Evolutionary conservation across 2,329 filamentous ascomycete genomes (phyloP), one percentile per base, ranked within the genome.

Genomic region (Curvularia hawaiiensis): DNA sequence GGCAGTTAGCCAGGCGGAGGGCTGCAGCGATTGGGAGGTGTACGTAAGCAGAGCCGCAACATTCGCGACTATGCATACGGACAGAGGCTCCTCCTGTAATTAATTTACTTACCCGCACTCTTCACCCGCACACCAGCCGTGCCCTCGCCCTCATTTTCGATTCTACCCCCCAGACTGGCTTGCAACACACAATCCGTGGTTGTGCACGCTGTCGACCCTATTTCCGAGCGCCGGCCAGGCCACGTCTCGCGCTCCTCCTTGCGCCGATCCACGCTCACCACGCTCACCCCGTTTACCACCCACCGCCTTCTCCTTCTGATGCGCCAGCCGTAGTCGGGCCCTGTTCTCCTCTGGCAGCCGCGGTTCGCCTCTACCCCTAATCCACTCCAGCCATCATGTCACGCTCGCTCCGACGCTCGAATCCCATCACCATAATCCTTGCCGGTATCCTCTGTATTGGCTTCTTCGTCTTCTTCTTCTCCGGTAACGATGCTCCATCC

Each of bases 371-470:
- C 52, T 55, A 58, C 51, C 60, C 50, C 53, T 52, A 38, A 44
- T 10, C 26, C 44, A 47, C 44, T 50, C 40, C 60, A 48, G 52
- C 58, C 62, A 58, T 58, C 74, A 85, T 87, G 84, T 83, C 83
- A 73, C 90, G 91, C 79, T 82, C 83, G 62, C 85, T 94, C 74
- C 91, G 91, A 80, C 90, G 90, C 80, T 86, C 89, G 75, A 95
- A 87, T 78, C 89, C 91, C 62, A 83, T 90, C 72, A 94, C 90
- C 53, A 80, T 94, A 63, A 76, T 89, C 66, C 82, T 96, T 65
- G 90, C 90, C 69, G 83, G 80, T 65, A 79, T 91, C 56, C 84
- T 95, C 58, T 88, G 88, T 75, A 83, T 95, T 72, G 80, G 80
- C 68, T 82, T 82, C 74, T 79, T 82, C 75, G 75, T 82, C 63